Conservation (phyloP, 495 filamentous ascomycete species). For the Copromyces sp. region DNA sequence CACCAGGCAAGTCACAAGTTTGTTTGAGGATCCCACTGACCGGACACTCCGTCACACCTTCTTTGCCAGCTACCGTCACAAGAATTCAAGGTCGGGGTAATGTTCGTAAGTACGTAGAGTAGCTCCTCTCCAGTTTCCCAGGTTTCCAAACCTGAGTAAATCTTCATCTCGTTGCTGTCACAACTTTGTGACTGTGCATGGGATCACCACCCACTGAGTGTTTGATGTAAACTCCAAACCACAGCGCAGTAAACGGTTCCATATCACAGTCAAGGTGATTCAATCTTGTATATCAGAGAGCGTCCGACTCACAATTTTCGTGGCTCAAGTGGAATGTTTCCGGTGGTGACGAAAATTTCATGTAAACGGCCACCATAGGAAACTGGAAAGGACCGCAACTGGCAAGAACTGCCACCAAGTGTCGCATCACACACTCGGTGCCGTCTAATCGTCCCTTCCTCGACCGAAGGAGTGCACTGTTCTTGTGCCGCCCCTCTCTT, state of each 20-base stretch:
- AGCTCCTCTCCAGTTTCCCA: neutral
- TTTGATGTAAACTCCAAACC: neutral
- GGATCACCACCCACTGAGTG: neutral
- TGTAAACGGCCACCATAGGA: neutral
- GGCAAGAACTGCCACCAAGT: neutral
- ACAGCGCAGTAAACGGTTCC: neutral
- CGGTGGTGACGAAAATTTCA: neutral
- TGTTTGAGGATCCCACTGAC: neutral
- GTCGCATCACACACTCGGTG: neutral
- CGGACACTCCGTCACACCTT: neutral
- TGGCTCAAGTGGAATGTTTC: neutral
- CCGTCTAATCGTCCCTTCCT: neutral
- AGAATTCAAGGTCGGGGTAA: neutral
- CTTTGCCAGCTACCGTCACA: neutral
- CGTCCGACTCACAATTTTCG: neutral
- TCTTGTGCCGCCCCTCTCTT: neutral
- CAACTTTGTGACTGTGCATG: neutral
- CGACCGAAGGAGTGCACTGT: neutral
- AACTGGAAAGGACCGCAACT: neutral
- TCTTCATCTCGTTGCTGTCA: neutral
- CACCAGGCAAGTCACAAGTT: neutral
- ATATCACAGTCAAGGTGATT: neutral
- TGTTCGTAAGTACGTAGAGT: neutral
- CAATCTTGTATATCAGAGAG: neutral
- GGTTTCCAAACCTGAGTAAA: neutral